Evolutionary conservation across 2,329 filamentous ascomycete genomes (phyloP).

Genomic region (Graphilbum fragrans): DNA sequence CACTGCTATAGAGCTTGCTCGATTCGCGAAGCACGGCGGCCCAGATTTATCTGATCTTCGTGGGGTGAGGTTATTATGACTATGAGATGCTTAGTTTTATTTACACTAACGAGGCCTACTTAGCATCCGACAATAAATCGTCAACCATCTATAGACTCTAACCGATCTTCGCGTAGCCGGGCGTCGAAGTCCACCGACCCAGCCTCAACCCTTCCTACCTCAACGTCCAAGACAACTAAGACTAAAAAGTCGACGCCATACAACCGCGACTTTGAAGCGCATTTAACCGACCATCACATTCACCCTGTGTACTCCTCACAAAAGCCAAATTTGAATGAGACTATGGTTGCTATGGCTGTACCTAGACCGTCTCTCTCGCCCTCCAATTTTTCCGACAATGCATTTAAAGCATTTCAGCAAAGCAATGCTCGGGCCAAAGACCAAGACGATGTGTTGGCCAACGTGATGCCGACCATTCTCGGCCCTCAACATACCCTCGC

Average conservation of each 20-base stretch:
- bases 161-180: slow-evolving; percentile 7
- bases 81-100: neutral
- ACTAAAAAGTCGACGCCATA: slow-evolving; percentile 17
- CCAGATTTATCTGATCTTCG: slow-evolving; percentile 14
- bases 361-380: slow-evolving; percentile 22
- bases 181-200: slow-evolving; percentile 9
- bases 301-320: slow-evolving; percentile 15
- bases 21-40: slow-evolving; percentile 15
- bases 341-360: slow-evolving; percentile 15
- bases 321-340: slow-evolving; percentile 20
- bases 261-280: slow-evolving; percentile 21
- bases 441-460: slow-evolving; percentile 20
- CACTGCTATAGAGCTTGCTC: slow-evolving; percentile 6
- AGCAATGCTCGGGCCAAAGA: slow-evolving; percentile 17
- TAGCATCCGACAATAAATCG: neutral
- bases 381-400: slow-evolving; percentile 18
- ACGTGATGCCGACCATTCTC: slow-evolving; percentile 20
- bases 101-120: neutral
- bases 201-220: slow-evolving; percentile 9
- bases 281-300: slow-evolving; percentile 21
- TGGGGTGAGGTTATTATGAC: slow-evolving; percentile 9
- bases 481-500: slow-evolving; percentile 13
- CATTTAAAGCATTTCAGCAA: slow-evolving; percentile 17
- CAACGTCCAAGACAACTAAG: slow-evolving; percentile 8
- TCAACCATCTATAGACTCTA: neutral